Evolutionary conservation across 2,329 filamentous ascomycete species (phyloP).

Genomic region (Trichothecium sympodiale): DNA sequence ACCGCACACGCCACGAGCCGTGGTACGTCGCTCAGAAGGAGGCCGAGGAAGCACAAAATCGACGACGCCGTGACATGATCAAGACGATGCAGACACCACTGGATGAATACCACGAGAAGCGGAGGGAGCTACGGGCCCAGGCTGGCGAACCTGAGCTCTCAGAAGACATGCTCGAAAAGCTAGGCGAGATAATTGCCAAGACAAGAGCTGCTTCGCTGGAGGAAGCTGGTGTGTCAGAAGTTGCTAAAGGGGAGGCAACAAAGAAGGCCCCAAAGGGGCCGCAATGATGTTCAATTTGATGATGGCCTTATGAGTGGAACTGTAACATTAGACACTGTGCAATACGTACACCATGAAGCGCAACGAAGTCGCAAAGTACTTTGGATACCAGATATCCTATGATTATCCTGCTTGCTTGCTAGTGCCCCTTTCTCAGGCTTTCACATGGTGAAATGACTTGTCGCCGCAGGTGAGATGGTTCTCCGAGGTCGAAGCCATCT

Average conservation of each 20-base stretch:
- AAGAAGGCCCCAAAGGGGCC: neutral
- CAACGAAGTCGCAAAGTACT: neutral
- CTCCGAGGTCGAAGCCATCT: too few relatives aligned
- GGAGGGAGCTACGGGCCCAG: slow-evolving; percentile 37
- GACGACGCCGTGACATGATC: slow-evolving; percentile 18
- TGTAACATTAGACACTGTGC: slow-evolving; percentile 1
- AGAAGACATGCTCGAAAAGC: slow-evolving; percentile 48
- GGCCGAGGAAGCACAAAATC: slow-evolving; percentile 39
- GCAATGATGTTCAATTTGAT: neutral
- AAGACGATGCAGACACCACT: slow-evolving; percentile 41
- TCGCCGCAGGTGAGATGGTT: too few relatives aligned
- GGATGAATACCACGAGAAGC: slow-evolving; percentile 46
- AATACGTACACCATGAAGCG: neutral
- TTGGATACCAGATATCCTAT: too few relatives aligned
- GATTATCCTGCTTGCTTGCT: too few relatives aligned
- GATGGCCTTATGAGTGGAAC: neutral
- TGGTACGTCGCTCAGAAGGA: slow-evolving; percentile 59
- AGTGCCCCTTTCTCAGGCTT: too few relatives aligned
- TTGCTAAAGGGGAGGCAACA: neutral
- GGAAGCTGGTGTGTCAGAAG: slow-evolving; percentile 24
- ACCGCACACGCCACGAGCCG: slow-evolving; percentile 68
- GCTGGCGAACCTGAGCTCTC: slow-evolving; percentile 45
- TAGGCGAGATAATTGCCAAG: slow-evolving; percentile 49
- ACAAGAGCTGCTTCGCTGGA: slow-evolving; percentile 34
- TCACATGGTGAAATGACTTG: too few relatives aligned